Evolutionary conservation across 768 basidiomycete genomes (phyloP).

Genomic region (Cystofilobasidium capitatum): DNA sequence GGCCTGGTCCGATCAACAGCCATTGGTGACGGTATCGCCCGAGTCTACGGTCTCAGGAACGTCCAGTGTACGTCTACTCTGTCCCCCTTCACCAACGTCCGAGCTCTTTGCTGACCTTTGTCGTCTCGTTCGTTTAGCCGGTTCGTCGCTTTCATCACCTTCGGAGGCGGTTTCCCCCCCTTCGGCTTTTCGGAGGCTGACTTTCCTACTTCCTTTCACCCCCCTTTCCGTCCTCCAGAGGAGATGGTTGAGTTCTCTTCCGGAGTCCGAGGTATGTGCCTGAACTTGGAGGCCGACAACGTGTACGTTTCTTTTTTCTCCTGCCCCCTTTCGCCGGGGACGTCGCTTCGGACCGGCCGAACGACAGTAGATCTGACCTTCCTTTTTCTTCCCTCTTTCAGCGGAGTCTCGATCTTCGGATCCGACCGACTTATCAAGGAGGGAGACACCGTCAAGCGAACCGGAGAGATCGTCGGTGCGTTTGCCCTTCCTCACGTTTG

Average conservation of each 20-base stretch:
- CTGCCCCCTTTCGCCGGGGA: no score
- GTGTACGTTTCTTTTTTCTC: constrained; percentile 18
- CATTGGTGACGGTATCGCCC: constrained; percentile 89
- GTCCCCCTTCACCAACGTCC: background rate
- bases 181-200: constrained; percentile 2
- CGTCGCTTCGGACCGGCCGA: background rate
- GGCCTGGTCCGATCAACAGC: constrained; percentile 45
- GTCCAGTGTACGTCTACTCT: constrained; percentile 65
- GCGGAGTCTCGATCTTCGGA: constrained; percentile 99
- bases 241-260: constrained; percentile 99
- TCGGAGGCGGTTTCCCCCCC: background rate
- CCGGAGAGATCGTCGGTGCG: constrained; percentile 86
- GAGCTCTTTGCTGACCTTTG: background rate
- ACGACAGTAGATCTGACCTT: background rate
- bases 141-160: background rate
- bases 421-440: constrained; percentile 98
- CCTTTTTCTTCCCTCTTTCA: constrained; percentile 40
- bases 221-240: constrained; percentile 49
- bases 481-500: background rate
- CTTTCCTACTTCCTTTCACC: background rate
- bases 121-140: background rate
- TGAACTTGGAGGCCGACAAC: constrained; percentile 96
- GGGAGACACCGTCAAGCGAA: constrained; percentile 99
- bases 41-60: constrained; percentile 96
- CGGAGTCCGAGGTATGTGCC: constrained; percentile 98